These are phyloP conservation scores for Hyphopichia burtonii DNA, from an alignment of 1,139 yeast genomes.

Conservation along the genomic window DNA sequence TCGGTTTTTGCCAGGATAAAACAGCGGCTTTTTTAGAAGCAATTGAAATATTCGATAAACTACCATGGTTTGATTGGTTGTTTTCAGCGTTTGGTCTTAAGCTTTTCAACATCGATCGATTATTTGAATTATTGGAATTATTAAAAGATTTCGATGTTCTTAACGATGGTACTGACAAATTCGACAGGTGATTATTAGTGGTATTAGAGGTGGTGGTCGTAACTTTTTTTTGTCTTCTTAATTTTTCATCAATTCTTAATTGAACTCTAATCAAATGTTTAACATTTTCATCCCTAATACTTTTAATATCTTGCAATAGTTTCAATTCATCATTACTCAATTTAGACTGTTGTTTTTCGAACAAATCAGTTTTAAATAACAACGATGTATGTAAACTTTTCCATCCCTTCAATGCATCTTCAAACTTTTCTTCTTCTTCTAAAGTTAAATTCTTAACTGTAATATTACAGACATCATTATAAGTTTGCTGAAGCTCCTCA, in stretches of 20 bases:
- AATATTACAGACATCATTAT: slow-evolving; percentile 59
- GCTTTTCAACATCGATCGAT: slow-evolving; percentile 32
- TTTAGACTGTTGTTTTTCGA: slow-evolving; percentile 41
- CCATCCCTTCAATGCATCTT: slow-evolving; percentile 70
- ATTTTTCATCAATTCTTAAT: slow-evolving; percentile 38
- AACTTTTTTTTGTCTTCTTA: slow-evolving; percentile 17
- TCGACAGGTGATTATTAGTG: slow-evolving; percentile 5
- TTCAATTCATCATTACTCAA: slow-evolving; percentile 41
- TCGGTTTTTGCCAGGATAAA: slow-evolving; percentile 38
- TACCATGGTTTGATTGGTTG: background rate
- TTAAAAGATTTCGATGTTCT: slow-evolving; percentile 17
- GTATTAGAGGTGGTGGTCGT: slow-evolving; percentile 9
- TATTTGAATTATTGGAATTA: slow-evolving; percentile 5
- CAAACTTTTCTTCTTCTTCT: slow-evolving; percentile 54
- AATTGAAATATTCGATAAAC: slow-evolving; percentile 2
- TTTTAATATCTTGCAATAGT: slow-evolving; percentile 45
- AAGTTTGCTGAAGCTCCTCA: slow-evolving; percentile 59
- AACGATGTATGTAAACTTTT: slow-evolving; percentile 62
- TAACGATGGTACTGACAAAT: slow-evolving; percentile 27
- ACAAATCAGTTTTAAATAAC: slow-evolving; percentile 52
- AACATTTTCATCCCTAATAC: slow-evolving; percentile 52
- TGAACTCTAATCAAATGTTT: slow-evolving; percentile 47
- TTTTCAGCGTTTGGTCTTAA: slow-evolving; percentile 23
- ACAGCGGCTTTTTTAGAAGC: slow-evolving; percentile 41
- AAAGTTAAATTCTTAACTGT: slow-evolving; percentile 55